phyloP scores from a whole-genome alignment of 768 basidiomycete genomes.

The Dioszegia crocea region DNA sequence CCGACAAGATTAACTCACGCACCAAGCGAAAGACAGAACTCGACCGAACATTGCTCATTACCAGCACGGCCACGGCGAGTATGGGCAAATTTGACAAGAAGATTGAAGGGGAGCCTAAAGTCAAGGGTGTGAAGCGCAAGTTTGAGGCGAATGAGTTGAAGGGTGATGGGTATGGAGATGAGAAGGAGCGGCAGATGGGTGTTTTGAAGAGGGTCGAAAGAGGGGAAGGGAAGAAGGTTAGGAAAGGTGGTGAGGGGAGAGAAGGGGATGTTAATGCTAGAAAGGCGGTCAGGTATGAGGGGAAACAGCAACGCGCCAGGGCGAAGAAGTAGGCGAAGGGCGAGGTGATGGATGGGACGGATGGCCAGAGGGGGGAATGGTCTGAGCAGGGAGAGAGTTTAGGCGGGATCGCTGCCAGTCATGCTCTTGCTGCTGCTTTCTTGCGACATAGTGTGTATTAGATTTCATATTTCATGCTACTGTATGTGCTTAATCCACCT shows the following conservation, averaged over 20 bases:
- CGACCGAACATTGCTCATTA: slow-evolving; percentile 68
- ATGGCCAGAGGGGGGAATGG: not conserved
- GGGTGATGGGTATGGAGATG: slow-evolving; percentile 51
- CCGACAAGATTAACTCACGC: slow-evolving; percentile 6
- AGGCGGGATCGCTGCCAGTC: not conserved
- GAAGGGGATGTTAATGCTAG: slow-evolving; percentile 71
- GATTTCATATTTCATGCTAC: too few species aligned
- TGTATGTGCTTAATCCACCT: too few species aligned
- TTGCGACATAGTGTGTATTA: too few species aligned
- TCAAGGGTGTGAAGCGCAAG: slow-evolving; percentile 84
- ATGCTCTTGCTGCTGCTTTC: too few species aligned
- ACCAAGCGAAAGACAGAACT: slow-evolving; percentile 65
- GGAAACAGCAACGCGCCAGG: slow-evolving; percentile 8
- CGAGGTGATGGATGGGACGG: not conserved
- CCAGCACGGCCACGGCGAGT: slow-evolving; percentile 81
- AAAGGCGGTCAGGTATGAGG: slow-evolving; percentile 69
- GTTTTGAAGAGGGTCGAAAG: slow-evolving; percentile 75
- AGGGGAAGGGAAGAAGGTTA: slow-evolving; percentile 54
- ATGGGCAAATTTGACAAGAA: slow-evolving; percentile 87
- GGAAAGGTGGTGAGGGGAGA: slow-evolving; percentile 54
- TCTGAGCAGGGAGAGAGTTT: not conserved
- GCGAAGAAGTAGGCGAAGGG: slow-evolving; percentile 4
- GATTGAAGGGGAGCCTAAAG: slow-evolving; percentile 86
- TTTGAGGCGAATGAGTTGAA: slow-evolving; percentile 74
- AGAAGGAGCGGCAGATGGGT: slow-evolving; percentile 69